These are phyloP conservation scores for Russula emetica DNA, from an alignment of 768 basidiomycete genomes.

Conservation along the genomic window DNA sequence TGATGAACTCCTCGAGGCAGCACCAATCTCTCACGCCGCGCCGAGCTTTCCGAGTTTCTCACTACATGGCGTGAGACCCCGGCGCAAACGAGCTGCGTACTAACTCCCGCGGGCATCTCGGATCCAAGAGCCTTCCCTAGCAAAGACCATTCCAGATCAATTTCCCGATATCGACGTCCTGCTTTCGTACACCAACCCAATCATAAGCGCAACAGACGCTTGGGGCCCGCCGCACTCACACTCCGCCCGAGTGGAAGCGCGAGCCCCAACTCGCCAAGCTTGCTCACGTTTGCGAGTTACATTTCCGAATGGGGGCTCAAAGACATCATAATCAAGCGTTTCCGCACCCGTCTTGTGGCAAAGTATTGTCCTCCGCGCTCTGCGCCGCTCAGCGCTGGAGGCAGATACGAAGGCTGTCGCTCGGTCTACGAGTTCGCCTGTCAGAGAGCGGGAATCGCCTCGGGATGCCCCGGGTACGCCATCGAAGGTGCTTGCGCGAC, in stretches of 20 bases:
- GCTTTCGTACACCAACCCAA: constrained; percentile 71
- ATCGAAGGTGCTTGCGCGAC: constrained; percentile 49
- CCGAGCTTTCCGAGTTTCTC: constrained; percentile 50
- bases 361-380: constrained; percentile 60
- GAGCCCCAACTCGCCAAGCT: constrained; percentile 70
- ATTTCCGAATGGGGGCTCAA: constrained; percentile 92
- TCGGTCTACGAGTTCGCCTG: constrained; percentile 24
- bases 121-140: constrained; percentile 59
- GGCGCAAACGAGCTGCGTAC: constrained; percentile 61
- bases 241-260: constrained; percentile 37
- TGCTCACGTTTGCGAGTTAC: constrained; percentile 76
- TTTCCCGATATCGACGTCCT: constrained; percentile 76
- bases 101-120: constrained; percentile 59
- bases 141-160: constrained; percentile 55
- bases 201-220: constrained; percentile 61
- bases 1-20: constrained; percentile 60
- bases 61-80: constrained; percentile 59
- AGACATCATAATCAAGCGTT: constrained; percentile 77
- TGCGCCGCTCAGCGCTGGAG: constrained; percentile 57
- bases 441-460: not conserved
- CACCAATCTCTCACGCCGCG: constrained; percentile 42
- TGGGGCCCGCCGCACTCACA: constrained; percentile 40
- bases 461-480: constrained; percentile 37
- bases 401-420: constrained; percentile 34
- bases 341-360: constrained; percentile 81